Evolutionary conservation across 441 rosid genomes (phyloP).

Genomic region (Oxalis stricta): DNA sequence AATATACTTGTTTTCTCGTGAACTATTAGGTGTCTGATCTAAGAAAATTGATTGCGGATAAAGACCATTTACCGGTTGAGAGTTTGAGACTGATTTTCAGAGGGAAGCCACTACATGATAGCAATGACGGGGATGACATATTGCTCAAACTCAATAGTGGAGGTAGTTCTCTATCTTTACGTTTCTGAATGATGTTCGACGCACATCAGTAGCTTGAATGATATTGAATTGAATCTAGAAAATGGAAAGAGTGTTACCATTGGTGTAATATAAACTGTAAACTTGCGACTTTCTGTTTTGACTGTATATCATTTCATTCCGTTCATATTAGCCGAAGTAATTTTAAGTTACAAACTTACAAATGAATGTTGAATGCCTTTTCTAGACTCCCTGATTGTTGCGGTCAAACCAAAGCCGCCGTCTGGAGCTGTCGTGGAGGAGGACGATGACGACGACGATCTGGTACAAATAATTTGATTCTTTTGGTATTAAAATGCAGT

Average conservation of each 20-base stretch:
- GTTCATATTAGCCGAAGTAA: background rate
- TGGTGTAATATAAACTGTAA: too few species aligned
- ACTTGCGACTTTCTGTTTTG: too few species aligned
- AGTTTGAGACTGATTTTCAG: constrained; percentile 60
- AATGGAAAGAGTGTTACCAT: too few species aligned
- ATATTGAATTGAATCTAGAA: too few species aligned
- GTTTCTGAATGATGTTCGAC: too few species aligned
- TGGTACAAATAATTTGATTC: constrained; percentile 28
- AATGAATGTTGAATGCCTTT: constrained; percentile 1
- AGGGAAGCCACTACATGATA: constrained; percentile 54
- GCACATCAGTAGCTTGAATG: too few species aligned
- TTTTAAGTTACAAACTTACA: background rate
- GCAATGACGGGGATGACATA: constrained; percentile 42
- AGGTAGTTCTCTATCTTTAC: constrained; percentile 19
- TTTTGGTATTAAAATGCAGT: constrained; percentile 2
- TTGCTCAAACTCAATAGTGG: constrained; percentile 30
- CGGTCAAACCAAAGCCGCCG: constrained; percentile 71
- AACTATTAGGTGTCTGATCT: constrained; percentile 43
- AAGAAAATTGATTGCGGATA: constrained; percentile 47
- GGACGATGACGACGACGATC: constrained; percentile 51
- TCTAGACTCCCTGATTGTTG: constrained; percentile 58
- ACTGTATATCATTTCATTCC: background rate
- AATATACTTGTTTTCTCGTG: background rate
- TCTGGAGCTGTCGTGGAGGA: constrained; percentile 26
- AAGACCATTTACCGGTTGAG: constrained; percentile 31